Percentiles rank a stretch among this genome's conserved stretches.
Conservation (phyloP, 192 early-diverging fungal species). For the Entophlyctis luteolus region DNA sequence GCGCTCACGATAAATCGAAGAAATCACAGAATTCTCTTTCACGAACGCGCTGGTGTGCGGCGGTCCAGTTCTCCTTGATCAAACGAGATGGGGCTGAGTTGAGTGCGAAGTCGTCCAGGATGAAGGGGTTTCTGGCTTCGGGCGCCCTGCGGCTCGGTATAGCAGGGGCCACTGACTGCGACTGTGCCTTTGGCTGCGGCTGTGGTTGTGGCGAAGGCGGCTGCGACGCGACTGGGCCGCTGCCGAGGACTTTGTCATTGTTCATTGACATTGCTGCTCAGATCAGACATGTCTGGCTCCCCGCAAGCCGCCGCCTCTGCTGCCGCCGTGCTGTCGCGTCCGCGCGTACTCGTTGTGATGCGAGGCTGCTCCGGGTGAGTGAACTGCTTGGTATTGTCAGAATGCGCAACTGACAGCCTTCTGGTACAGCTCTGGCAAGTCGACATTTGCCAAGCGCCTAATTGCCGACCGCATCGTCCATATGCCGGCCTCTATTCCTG, state of each 20-base stretch:
- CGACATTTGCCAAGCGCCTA: conserved; percentile 33
- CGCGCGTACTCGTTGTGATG: no score
- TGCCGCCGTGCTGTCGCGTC: no score
- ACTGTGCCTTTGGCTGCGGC: no score
- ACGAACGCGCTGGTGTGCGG: not conserved
- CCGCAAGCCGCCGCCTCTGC: not conserved
- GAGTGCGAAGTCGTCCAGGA: conserved; percentile 13
- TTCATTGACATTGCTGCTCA: not conserved
- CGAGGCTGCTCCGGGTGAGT: no score
- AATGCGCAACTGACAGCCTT: no score
- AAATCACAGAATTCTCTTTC: conserved; percentile 6
- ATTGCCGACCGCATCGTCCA: not conserved
- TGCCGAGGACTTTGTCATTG: not conserved
- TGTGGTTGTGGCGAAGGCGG: not conserved
- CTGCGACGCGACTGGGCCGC: not conserved
- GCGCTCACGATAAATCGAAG: not conserved
- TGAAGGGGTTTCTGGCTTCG: conserved; percentile 22
- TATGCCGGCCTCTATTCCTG: conserved; percentile 1
- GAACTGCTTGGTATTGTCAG: no score
- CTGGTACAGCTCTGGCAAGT: conserved; percentile 47
- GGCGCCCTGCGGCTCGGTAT: not conserved
- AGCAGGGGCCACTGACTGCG: not conserved
- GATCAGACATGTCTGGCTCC: not conserved
- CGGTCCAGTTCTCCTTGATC: conserved; percentile 24
- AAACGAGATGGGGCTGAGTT: not conserved